Evolutionary conservation across 169 alveolate genomes (phyloP), one percentile per base, ranked within the genome.

Genomic region (Eimeria tenella): DNA sequence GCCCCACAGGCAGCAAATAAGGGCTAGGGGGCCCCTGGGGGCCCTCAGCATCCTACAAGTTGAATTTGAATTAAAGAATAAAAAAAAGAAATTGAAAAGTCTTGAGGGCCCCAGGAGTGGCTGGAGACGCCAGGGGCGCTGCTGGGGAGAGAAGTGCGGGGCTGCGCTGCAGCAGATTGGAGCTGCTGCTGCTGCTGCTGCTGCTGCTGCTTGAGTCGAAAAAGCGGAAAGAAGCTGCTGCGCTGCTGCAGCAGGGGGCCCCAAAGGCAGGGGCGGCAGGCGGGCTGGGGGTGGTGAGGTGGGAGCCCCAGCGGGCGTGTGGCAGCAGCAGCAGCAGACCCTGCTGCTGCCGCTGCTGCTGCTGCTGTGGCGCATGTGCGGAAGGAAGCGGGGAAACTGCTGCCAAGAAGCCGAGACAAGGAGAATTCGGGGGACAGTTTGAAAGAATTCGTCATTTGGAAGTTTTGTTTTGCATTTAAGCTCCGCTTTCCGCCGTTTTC

Each of bases 271-370:
- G 42, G 42, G 42, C 42, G 42, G 42, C 42, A 2, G 42, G 11
- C 82, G 82, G 82, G 82, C 82, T 71, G 82, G 82, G 82, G 82
- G 82, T 25, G 82, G 82, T 71, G 82, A 42, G 55, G 82, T 31
- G 82, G 82, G n/a, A 6, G 42, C 42, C 42, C 42, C 42, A 31
- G 42, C 42, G 42, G 42, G 42, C 42, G 42, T 31, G 42, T 31
- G 42, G 42, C 42, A 31, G 42, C 42, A 31, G 42, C 42, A 31
- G 42, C 42, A 31, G 52, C 53, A 71, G 49, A 55, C 82, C 82
- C 82, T 77, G 68, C 86, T 49, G 86, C 86, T 42, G n/a, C 49
- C 11, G 50, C 86, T 15, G 86, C 17, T 49, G 42, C 86, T 15
- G 42, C 68, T 5, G 63, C 86, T 77, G 86, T 1, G 15, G 49